A percentile compares a stretch with the other conserved stretches of the same genome.
Evolutionary conservation across 805 yeast genomes (phyloP).

Genomic region (Hanseniaspora opuntiae): DNA sequence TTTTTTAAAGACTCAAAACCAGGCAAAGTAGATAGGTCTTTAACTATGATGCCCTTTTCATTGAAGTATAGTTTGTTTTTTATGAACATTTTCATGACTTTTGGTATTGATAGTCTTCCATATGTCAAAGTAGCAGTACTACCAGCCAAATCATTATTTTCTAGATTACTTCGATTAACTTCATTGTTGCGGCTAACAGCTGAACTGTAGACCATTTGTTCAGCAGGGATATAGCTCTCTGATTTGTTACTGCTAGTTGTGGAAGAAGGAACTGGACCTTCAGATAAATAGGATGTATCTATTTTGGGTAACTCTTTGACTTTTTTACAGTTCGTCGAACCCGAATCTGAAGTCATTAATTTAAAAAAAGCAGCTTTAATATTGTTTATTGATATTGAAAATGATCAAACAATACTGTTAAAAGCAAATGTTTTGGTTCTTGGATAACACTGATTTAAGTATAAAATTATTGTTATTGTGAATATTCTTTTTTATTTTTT

Average conservation of each 20-base stretch:
- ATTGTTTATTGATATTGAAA: too few species aligned
- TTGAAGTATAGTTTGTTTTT: slow-evolving; percentile 9
- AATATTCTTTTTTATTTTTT: too few species aligned
- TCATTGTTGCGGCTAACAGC: neutral
- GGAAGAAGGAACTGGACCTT: neutral
- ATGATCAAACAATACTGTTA: too few species aligned
- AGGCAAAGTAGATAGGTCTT: slow-evolving; percentile 10
- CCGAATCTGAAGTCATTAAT: neutral
- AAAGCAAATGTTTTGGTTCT: too few species aligned
- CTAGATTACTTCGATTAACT: neutral
- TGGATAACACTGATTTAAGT: too few species aligned
- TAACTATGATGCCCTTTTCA: slow-evolving; percentile 7
- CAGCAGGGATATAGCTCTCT: slow-evolving; percentile 2
- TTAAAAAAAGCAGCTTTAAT: neutral
- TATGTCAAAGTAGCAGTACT: neutral
- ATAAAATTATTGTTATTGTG: too few species aligned
- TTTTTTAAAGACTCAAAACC: slow-evolving; percentile 3
- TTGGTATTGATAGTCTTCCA: slow-evolving; percentile 6
- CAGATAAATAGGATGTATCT: neutral
- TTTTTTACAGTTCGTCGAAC: neutral
- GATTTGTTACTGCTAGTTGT: neutral
- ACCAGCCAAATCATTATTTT: neutral
- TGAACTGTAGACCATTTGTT: neutral
- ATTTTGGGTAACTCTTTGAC: neutral
- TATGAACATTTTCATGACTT: slow-evolving; percentile 9